Evolutionary conservation across 2,329 filamentous ascomycete genomes (phyloP).

Genomic region (Hypoxylon sp.): DNA sequence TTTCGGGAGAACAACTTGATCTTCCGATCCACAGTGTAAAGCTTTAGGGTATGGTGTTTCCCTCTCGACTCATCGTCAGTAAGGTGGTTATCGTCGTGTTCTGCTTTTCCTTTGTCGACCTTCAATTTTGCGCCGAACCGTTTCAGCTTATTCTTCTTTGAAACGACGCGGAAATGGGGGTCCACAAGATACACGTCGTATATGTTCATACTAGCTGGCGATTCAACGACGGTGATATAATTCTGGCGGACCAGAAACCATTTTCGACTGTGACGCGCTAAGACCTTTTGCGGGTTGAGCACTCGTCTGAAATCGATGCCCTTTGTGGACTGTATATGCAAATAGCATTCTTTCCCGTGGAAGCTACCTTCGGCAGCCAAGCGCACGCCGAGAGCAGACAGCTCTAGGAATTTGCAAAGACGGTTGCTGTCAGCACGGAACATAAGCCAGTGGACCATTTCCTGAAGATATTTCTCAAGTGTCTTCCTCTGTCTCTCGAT

Average conservation of each 20-base stretch:
- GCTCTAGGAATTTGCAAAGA: conserved; percentile 93
- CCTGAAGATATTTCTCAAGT: conserved; percentile 89
- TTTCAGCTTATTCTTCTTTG: conserved; percentile 72
- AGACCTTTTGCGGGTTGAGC: conserved; percentile 81
- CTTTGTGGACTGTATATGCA: conserved; percentile 92
- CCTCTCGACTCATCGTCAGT: conserved; percentile 53
- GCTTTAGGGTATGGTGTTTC: conserved; percentile 82
- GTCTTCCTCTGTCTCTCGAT: conserved; percentile 86
- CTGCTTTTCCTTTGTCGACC: conserved; percentile 67
- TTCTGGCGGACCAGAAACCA: conserved; percentile 99
- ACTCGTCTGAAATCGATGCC: conserved; percentile 88
- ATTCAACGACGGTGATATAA: conserved; percentile 98
- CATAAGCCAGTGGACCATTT: conserved; percentile 96
- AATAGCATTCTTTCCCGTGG: conserved; percentile 95
- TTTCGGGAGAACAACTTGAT: conserved; percentile 92
- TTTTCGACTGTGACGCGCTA: conserved; percentile 87
- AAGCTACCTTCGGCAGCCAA: conserved; percentile 96
- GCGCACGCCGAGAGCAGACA: conserved; percentile 93
- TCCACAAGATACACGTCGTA: conserved; percentile 99
- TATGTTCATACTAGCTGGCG: conserved; percentile 97
- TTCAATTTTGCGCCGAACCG: conserved; percentile 70
- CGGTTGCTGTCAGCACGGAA: conserved; percentile 96
- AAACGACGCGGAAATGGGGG: conserved; percentile 83
- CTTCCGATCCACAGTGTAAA: conserved; percentile 93
- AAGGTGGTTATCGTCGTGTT: conserved; percentile 48